Percentiles rank a stretch among this genome's conserved stretches.
phyloP scores from a whole-genome alignment of 2,329 filamentous ascomycete species.

The Stemphylium lycopersici region DNA sequence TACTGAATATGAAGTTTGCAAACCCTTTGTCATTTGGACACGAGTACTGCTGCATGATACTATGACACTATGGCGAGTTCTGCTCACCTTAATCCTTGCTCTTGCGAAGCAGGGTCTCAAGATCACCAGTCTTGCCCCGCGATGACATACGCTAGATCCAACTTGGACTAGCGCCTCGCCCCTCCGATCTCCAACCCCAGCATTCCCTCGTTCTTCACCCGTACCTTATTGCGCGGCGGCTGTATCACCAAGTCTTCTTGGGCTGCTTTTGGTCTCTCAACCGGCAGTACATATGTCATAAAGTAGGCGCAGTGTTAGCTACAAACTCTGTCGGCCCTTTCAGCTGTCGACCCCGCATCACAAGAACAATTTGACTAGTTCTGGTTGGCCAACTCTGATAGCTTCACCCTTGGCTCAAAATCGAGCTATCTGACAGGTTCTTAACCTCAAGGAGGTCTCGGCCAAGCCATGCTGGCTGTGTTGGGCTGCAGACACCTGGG shows the following conservation, averaged over 20 bases:
- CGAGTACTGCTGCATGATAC: too few relatives aligned
- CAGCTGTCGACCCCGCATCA: conserved; percentile 26
- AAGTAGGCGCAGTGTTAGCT: background rate
- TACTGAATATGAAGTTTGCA: too few relatives aligned
- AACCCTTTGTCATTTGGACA: too few relatives aligned
- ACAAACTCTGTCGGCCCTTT: conserved; percentile 8
- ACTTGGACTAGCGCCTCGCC: background rate
- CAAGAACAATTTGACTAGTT: conserved; percentile 21
- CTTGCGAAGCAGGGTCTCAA: background rate
- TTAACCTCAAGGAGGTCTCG: conserved; percentile 5
- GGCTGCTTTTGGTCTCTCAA: background rate
- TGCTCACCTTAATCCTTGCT: background rate
- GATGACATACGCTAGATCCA: background rate
- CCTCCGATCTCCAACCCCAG: background rate
- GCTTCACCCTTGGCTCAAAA: conserved; percentile 16
- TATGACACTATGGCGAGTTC: too few relatives aligned
- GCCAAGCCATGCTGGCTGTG: conserved; percentile 20
- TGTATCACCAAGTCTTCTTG: background rate
- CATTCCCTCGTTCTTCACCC: background rate
- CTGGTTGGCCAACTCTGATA: conserved; percentile 22
- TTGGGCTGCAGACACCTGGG: conserved; percentile 23
- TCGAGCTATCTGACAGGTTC: conserved; percentile 16
- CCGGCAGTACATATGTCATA: conserved; percentile 2
- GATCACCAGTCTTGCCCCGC: background rate
- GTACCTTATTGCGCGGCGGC: background rate